Conservation (phyloP, 345 rosid genomes). For the Lepidium aucheri region DNA sequence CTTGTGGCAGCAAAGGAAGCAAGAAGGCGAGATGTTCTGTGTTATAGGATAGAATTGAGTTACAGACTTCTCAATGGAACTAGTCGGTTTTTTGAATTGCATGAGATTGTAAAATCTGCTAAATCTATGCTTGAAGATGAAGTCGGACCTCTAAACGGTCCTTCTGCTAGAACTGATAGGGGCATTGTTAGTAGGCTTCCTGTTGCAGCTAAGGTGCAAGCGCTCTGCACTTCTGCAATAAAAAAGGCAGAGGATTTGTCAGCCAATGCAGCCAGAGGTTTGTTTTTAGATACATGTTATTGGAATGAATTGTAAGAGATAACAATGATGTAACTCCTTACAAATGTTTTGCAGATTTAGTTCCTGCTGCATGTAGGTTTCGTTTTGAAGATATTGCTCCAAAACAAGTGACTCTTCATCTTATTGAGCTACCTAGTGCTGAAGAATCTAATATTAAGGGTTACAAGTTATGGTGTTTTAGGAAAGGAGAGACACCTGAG, state of each 20-base stretch:
- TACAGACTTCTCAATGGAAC: slow-evolving; percentile 73
- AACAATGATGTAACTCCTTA: slow-evolving; percentile 2
- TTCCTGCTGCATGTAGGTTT: slow-evolving; percentile 68
- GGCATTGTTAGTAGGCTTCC: slow-evolving; percentile 91
- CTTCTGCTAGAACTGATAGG: slow-evolving; percentile 64
- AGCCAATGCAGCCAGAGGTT: slow-evolving; percentile 47
- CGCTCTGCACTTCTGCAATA: slow-evolving; percentile 65
- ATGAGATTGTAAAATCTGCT: slow-evolving; percentile 54
- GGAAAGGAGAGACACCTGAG: slow-evolving; percentile 54
- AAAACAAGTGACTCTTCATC: slow-evolving; percentile 45
- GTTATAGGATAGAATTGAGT: slow-evolving; percentile 78
- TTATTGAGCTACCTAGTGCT: slow-evolving; percentile 51
- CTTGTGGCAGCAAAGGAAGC: slow-evolving; percentile 79
- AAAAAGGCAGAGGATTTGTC: slow-evolving; percentile 62
- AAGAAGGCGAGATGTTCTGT: slow-evolving; percentile 71
- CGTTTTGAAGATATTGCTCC: slow-evolving; percentile 73
- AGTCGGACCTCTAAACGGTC: slow-evolving; percentile 66
- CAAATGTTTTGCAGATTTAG: slow-evolving; percentile 9
- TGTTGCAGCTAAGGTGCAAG: slow-evolving; percentile 64
- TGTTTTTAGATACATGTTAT: neutral
- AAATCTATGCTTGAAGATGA: slow-evolving; percentile 77
- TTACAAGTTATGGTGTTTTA: slow-evolving; percentile 85
- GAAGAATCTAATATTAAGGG: slow-evolving; percentile 52
- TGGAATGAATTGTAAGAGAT: neutral
- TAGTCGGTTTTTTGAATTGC: slow-evolving; percentile 58